A percentile compares a stretch with the other conserved stretches of the same genome.
phyloP scores from a whole-genome alignment of 2,329 filamentous ascomycete species.

The Fusarium xylarioides region DNA sequence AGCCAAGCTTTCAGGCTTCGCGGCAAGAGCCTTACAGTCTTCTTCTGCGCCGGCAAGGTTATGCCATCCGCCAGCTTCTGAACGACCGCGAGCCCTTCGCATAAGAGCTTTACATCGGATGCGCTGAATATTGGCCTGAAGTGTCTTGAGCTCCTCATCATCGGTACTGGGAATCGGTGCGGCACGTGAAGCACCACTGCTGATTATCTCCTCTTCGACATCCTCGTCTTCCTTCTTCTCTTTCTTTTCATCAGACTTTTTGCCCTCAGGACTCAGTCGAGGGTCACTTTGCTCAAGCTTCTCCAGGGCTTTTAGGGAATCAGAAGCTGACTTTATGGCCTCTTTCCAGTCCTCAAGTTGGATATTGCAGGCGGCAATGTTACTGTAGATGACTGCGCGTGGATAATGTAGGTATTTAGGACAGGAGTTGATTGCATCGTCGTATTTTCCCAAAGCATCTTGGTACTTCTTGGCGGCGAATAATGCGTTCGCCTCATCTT shows the following conservation, averaged over 20 bases:
- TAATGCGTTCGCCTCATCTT: slow-evolving; percentile 79
- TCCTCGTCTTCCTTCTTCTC: slow-evolving; percentile 50
- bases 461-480: slow-evolving; percentile 78
- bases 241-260: slow-evolving; percentile 54
- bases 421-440: slow-evolving; percentile 79
- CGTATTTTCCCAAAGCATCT: slow-evolving; percentile 83
- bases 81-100: slow-evolving; percentile 77
- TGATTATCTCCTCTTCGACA: slow-evolving; percentile 67
- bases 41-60: slow-evolving; percentile 79
- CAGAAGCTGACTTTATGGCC: slow-evolving; percentile 76
- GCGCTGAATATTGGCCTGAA: slow-evolving; percentile 71
- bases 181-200: slow-evolving; percentile 63
- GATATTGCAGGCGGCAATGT: slow-evolving; percentile 88
- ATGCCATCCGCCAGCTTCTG: slow-evolving; percentile 79
- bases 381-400: slow-evolving; percentile 85
- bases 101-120: slow-evolving; percentile 86
- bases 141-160: slow-evolving; percentile 31
- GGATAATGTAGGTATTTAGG: slow-evolving; percentile 90
- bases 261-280: slow-evolving; percentile 44
- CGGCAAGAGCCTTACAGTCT: slow-evolving; percentile 77
- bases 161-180: slow-evolving; percentile 48
- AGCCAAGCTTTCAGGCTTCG: slow-evolving; percentile 63
- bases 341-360: slow-evolving; percentile 88
- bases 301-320: slow-evolving; percentile 77
- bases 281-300: slow-evolving; percentile 58